Conservation (phyloP, 371 early-diverging fungal genomes). For the Mortierella sp. region DNA sequence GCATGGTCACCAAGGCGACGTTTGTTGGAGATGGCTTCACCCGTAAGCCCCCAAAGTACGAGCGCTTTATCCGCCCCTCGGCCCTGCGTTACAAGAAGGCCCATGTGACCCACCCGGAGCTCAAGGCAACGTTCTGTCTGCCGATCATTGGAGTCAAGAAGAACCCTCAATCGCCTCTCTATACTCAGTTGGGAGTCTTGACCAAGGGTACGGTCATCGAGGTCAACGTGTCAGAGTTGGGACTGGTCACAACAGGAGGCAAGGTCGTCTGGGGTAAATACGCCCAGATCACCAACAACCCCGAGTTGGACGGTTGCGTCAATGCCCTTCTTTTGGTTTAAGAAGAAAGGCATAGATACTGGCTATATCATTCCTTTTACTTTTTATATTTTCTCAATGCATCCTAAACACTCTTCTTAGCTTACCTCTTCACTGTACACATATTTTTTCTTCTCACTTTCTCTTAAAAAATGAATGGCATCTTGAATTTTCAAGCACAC, state of each 20-base stretch:
- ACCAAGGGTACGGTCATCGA: constrained; percentile 99
- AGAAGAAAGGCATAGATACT: constrained; percentile 16
- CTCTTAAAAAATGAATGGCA: neutral
- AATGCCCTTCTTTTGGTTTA: constrained; percentile 95
- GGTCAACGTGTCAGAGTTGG: constrained; percentile 98
- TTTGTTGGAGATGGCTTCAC: constrained; percentile 99
- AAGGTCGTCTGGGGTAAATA: constrained; percentile 99
- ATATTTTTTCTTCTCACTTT: constrained; percentile 16
- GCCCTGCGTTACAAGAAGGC: constrained; percentile 99
- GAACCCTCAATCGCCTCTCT: constrained; percentile 98
- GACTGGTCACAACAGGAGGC: constrained; percentile 98
- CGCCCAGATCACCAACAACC: constrained; percentile 95
- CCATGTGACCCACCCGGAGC: constrained; percentile 99
- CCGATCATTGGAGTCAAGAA: constrained; percentile 99
- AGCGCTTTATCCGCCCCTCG: constrained; percentile 99
- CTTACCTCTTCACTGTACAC: constrained; percentile 26
- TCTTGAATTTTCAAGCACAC: constrained; percentile 1
- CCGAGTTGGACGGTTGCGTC: constrained; percentile 98
- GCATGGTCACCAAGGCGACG: constrained; percentile 99
- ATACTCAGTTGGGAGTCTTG: constrained; percentile 99
- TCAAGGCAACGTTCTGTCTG: constrained; percentile 98
- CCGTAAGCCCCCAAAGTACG: constrained; percentile 99
- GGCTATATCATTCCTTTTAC: neutral
- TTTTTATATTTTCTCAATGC: constrained; percentile 2
- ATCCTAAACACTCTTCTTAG: neutral